Evolutionary conservation across 2,329 filamentous ascomycete genomes (phyloP).

Genomic region (Lizonia empirigonia): DNA sequence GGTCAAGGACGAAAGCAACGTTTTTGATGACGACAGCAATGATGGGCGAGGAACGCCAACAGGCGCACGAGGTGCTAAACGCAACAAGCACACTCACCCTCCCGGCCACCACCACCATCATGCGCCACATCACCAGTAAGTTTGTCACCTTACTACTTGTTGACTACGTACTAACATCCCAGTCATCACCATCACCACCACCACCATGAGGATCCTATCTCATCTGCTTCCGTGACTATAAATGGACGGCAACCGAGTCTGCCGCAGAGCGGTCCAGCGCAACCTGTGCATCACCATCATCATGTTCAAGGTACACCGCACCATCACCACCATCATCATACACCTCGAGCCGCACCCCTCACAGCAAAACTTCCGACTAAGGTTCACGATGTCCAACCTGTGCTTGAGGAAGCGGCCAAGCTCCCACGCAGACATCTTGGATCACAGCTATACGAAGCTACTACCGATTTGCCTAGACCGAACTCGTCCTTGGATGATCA

Average conservation of each 20-base stretch:
- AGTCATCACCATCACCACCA: constrained; percentile 64
- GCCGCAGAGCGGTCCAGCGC: constrained; percentile 38
- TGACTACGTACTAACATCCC: constrained; percentile 49
- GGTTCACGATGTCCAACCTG: constrained; percentile 59
- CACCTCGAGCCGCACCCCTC: constrained; percentile 31
- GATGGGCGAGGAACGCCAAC: constrained; percentile 67
- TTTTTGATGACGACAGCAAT: constrained; percentile 68
- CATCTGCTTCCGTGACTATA: constrained; percentile 25
- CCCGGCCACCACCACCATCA: constrained; percentile 67
- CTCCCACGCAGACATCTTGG: constrained; percentile 81
- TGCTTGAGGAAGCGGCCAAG: constrained; percentile 73
- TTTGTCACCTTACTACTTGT: constrained; percentile 11
- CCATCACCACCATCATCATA: constrained; percentile 41
- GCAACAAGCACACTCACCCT: constrained; percentile 53
- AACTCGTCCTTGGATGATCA: constrained; percentile 56
- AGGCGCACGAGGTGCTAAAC: constrained; percentile 71
- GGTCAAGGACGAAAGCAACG: constrained; percentile 75
- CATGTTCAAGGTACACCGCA: constrained; percentile 47
- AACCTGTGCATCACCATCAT: constrained; percentile 46
- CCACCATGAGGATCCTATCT: constrained; percentile 54
- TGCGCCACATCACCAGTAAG: constrained; percentile 57
- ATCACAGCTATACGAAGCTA: constrained; percentile 78
- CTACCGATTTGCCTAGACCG: constrained; percentile 57
- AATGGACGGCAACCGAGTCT: constrained; percentile 35
- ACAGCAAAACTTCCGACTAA: constrained; percentile 66